Base-by-base conservation (phyloP, 805 yeast species). In the Yarrowia deformans region DNA sequence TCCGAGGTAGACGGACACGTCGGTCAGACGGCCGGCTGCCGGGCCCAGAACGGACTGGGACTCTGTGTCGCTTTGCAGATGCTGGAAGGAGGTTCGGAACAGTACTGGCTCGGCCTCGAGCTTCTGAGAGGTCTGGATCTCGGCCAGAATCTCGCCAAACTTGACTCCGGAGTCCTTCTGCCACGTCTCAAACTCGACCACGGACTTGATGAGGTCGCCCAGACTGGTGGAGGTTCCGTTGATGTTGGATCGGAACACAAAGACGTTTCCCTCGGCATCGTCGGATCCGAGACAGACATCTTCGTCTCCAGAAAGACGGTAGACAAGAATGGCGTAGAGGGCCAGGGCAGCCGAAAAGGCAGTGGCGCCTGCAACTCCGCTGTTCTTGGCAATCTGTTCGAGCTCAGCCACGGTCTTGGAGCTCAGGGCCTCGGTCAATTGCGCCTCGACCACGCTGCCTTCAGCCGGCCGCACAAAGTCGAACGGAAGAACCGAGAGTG, bases 221-320 rank as follows among this genome's bases (percentile, higher is more conserved):
- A 93, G 90, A 9, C 74, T 70, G 16, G 78, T 72, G 29, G 73
- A 71, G 14, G 49, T 43, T 19, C 79, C 79, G 42, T 74, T 73
- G 70, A 92, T 80, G 42, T 81, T 81, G 55, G 90, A 80, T 74
- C 97, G 84, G 35, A 91, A 76, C 18, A 91, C 87, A 72, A 88
- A 85, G 35, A 86, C 86, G 66, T 81, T 79, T 49, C 79, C 74
- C 7, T 78, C 78, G 2, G 79, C 73, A 34, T 84, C 78, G 73
- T 89, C 87, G 0, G 93, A 87, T n/a, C 93, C 93, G 71, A 94
- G 80, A n/a, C 90, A 88, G 64, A 95, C 88, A 74, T 94, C 98
- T 72, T 94, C 98, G 77, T 94, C 98, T 32, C 98, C 98, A 1
- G 97, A 90, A 58, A 91, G 81, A 75, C 98, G 84, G 78, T 85